phyloP scores from a whole-genome alignment of 805 yeast species.

The Ogataea pilisensis region DNA sequence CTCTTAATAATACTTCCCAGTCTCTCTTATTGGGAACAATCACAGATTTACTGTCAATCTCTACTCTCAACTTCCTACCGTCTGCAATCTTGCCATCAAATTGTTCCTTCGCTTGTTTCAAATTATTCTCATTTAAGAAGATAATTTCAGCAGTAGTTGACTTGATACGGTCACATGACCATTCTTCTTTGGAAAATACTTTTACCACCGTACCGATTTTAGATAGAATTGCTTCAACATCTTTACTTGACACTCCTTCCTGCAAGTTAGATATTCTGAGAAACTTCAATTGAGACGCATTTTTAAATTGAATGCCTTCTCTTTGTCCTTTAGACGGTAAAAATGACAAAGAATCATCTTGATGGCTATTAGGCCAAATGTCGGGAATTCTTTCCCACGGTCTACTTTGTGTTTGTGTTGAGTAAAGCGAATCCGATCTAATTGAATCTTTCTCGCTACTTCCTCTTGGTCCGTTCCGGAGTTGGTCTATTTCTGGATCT shows the following conservation, averaged over 20 bases:
- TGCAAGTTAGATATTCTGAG: slow-evolving; percentile 30
- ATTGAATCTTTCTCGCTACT: no score
- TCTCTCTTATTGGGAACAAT: slow-evolving; percentile 4
- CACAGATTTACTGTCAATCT: slow-evolving; percentile 23
- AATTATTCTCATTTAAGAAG: slow-evolving; percentile 26
- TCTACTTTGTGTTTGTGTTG: no score
- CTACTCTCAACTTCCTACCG: slow-evolving; percentile 35
- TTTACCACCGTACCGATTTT: slow-evolving; percentile 18
- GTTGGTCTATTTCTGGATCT: no score
- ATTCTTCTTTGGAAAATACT: slow-evolving; percentile 25
- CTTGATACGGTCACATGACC: slow-evolving; percentile 22
- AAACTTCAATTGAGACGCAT: slow-evolving; percentile 21
- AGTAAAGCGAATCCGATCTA: no score
- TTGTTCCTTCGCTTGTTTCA: slow-evolving; percentile 28
- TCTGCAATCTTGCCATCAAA: slow-evolving; percentile 46
- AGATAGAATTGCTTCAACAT: slow-evolving; percentile 25
- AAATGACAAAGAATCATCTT: background rate
- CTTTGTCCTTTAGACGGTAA: background rate
- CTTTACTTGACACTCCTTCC: slow-evolving; percentile 28
- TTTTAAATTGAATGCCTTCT: slow-evolving; percentile 17
- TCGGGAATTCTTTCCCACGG: background rate
- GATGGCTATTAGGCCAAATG: background rate
- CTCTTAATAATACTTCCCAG: slow-evolving; percentile 1
- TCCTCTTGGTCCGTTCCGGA: no score
- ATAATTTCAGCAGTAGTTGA: slow-evolving; percentile 36